Evolutionary conservation across 1,139 yeast species (phyloP), one percentile per base, ranked within the genome.

Genomic region (Magnusiomyces starmeri): DNA sequence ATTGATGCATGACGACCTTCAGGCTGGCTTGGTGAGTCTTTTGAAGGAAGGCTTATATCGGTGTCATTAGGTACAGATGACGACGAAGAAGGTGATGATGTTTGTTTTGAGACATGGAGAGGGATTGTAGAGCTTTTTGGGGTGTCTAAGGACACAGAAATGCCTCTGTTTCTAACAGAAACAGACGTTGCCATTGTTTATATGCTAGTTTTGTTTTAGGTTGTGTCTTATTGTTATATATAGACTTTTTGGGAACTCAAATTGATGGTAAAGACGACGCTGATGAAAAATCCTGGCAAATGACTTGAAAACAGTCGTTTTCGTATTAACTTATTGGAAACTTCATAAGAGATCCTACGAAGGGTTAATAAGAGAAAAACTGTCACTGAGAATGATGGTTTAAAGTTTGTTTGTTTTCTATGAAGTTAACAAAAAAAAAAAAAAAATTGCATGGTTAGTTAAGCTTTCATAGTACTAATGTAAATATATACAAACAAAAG

Each of bases 121-220:
- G 43, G 43, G 25, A 40, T 40, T 16, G 43, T n/a, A 25, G 43
- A 40, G 4, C 27, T 21, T 40, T 40, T 40, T 16, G 43, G 22
- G 8, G 26, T 40, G 16, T 40, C 43, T 21, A 40, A 12, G 25
- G 25, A 22, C 24, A 40, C 20, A 9, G 43, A 40, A 20, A 40
- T 9, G 16, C 43, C 27, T 7, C 43, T 25, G 43, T 6, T 40
- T 16, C n/a, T 40, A 25, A 40, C 22, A 25, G 43, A 40, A 14
- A 25, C 43, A 40, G 12, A 32, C 4, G 37, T 18, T 10, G 37
- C 4, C 37, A 32, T 32, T 7, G 37, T 12, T 14, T n/a, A 32
- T 32, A 14, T 18, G 37, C 37, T 32, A 10, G n/a, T 14, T 14
- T 18, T 32, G n/a, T n/a, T n/a, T n/a, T n/a, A n/a, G n/a, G n/a